Base-by-base conservation (phyloP, 768 basidiomycete genomes). In the Ramaria sp. region DNA sequence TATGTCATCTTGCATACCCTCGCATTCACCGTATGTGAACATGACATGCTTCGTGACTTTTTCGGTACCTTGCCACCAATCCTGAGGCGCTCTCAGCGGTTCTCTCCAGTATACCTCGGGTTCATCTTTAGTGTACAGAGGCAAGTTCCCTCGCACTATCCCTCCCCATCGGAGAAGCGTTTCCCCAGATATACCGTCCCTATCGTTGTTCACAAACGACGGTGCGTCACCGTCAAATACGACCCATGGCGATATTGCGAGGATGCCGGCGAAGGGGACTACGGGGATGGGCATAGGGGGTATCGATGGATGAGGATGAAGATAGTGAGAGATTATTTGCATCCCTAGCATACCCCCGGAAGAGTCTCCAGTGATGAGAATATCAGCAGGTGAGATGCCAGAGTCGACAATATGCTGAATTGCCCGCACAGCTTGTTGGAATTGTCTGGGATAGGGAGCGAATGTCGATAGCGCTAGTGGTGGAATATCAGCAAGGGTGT, bases 301-400 rank as follows among this genome's bases (percentile, higher is more conserved):
- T 13, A 48, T 18, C n/a, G 24, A 25, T 6, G 59, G 55, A 20
- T 56, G 30, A 3, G 58, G 62, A 56, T 64, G 61, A 12, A 62
- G 57, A 10, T 58, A 30, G 28, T 62, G 60, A 9, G 57, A 61
- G 43, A 64, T 32, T 16, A 64, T 39, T 20, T 62, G 61, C 6
- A 55, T 25, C 43, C 55, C 37, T 24, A 64, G 55, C 37, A 60
- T 60, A 3, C 54, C 63, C 15, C 62, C 63, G 1, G 62, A 60
- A 12, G 61, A 64, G 41, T 64, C 62, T 4, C 62, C 60, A 16
- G 37, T 36, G 42, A 64, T 32, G 2, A 61, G 42, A 15, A 62
- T 50, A 38, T 60, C 55, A 12, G 52, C 44, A 1, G 61, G 61
- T 28, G 56, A 30, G 6, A 58, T 57, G 12, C 59, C 61, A 8